A percentile compares a stretch with the other conserved stretches of the same genome.
Conservation (phyloP, 192 early-diverging fungal species). For the Linnemannia exigua region DNA sequence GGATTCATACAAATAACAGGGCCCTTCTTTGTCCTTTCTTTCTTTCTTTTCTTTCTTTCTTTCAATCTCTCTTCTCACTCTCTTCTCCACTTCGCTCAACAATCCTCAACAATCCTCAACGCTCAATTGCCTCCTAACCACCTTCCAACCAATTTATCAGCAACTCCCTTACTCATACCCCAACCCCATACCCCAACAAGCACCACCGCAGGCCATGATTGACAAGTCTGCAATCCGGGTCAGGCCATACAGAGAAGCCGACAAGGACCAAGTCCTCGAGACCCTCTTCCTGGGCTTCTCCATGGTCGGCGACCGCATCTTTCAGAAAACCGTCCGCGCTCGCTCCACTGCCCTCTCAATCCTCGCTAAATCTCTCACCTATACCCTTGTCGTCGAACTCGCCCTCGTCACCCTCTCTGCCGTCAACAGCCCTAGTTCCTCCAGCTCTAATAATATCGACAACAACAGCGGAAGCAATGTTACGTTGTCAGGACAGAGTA, state of each 20-base stretch:
- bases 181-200: background rate
- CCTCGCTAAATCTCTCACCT: conserved; percentile 15
- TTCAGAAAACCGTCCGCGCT: background rate
- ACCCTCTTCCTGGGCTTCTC: conserved; percentile 23
- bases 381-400: conserved; percentile 31
- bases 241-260: conserved; percentile 31
- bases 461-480: background rate
- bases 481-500: too few relatives aligned
- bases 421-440: background rate
- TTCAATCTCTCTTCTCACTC: background rate
- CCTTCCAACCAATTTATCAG: background rate
- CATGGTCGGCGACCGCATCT: background rate
- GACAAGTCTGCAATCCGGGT: conserved; percentile 31
- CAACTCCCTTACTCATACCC: background rate
- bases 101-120: too few relatives aligned
- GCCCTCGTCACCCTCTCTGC: conserved; percentile 10
- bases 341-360: conserved; percentile 24
- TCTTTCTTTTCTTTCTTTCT: background rate
- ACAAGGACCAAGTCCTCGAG: conserved; percentile 37
- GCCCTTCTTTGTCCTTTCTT: background rate
- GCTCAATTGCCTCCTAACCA: too few relatives aligned
- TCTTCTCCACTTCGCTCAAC: too few relatives aligned
- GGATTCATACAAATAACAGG: background rate
- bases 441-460: background rate
- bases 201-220: background rate